A percentile compares a stretch with the other conserved stretches of the same genome.
Conservation (phyloP, 306 rosid genomes). For the Hippophae tibetana region DNA sequence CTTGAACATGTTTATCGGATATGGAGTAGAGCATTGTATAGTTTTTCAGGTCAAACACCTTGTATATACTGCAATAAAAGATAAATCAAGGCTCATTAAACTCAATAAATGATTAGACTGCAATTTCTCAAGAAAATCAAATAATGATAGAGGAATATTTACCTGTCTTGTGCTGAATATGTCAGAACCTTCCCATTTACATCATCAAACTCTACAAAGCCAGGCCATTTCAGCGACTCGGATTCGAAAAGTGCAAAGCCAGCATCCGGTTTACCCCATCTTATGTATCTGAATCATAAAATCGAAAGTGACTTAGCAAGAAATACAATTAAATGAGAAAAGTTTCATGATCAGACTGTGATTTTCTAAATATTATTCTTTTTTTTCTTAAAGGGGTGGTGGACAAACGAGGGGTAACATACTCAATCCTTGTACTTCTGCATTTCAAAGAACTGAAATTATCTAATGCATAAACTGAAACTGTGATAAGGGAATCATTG, state of each 20-base stretch:
- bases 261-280: conserved; percentile 77
- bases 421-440: conserved; percentile 89
- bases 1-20: conserved; percentile 76
- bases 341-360: background rate
- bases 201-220: conserved; percentile 94
- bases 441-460: conserved; percentile 90
- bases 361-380: background rate
- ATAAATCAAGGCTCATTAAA: conserved; percentile 19
- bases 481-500: conserved; percentile 86
- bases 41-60: conserved; percentile 88
- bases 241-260: conserved; percentile 89
- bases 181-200: conserved; percentile 91
- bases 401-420: conserved; percentile 11
- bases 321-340: background rate
- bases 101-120: conserved; percentile 11
- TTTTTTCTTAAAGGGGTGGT: background rate
- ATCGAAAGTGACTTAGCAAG: conserved; percentile 12
- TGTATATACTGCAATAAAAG: conserved; percentile 57
- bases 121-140: conserved; percentile 2
- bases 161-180: conserved; percentile 88
- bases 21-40: conserved; percentile 83
- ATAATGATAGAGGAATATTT: conserved; percentile 7
- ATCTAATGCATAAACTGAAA: conserved; percentile 90
- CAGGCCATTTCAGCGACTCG: conserved; percentile 90
- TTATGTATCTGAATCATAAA: conserved; percentile 56